A percentile compares a stretch with the other conserved stretches of the same genome.
phyloP scores from a whole-genome alignment of 371 early-diverging fungal genomes.

The Mucor irregularis region DNA sequence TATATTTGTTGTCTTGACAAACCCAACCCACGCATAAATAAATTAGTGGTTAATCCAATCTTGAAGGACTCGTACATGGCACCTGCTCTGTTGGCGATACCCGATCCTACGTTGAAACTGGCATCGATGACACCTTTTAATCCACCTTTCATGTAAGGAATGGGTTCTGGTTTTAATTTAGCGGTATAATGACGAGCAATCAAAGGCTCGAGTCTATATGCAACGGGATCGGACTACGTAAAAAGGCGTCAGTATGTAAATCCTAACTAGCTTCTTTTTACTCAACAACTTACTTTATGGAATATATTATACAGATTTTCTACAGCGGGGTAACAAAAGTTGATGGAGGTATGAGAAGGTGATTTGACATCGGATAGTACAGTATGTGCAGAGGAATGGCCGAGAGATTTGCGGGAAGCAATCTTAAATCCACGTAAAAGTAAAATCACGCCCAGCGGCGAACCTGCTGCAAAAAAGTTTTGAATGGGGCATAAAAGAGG shows the following conservation, averaged over 20 bases:
- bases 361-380: slow-evolving; percentile 32
- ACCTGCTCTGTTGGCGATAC: slow-evolving; percentile 69
- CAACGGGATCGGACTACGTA: slow-evolving; percentile 44
- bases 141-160: slow-evolving; percentile 86
- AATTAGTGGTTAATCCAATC: slow-evolving; percentile 56
- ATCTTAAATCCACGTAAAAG: slow-evolving; percentile 68
- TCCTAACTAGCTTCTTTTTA: slow-evolving; percentile 29
- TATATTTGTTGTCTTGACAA: slow-evolving; percentile 46
- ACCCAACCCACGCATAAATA: slow-evolving; percentile 59
- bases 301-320: slow-evolving; percentile 80
- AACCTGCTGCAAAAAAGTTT: slow-evolving; percentile 73
- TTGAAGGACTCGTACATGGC: slow-evolving; percentile 70
- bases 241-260: background rate
- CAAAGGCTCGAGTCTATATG: slow-evolving; percentile 76
- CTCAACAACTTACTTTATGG: slow-evolving; percentile 58
- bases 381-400: slow-evolving; percentile 1
- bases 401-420: slow-evolving; percentile 47
- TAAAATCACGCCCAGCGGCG: slow-evolving; percentile 77
- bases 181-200: slow-evolving; percentile 56
- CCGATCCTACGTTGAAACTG: slow-evolving; percentile 60
- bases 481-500: slow-evolving; percentile 50
- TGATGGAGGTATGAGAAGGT: slow-evolving; percentile 23
- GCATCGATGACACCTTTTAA: slow-evolving; percentile 66
- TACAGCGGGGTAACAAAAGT: slow-evolving; percentile 58
- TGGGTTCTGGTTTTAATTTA: slow-evolving; percentile 64